phyloP scores from a whole-genome alignment of 2,329 filamentous ascomycete species.

The Cladophialophora exuberans region DNA sequence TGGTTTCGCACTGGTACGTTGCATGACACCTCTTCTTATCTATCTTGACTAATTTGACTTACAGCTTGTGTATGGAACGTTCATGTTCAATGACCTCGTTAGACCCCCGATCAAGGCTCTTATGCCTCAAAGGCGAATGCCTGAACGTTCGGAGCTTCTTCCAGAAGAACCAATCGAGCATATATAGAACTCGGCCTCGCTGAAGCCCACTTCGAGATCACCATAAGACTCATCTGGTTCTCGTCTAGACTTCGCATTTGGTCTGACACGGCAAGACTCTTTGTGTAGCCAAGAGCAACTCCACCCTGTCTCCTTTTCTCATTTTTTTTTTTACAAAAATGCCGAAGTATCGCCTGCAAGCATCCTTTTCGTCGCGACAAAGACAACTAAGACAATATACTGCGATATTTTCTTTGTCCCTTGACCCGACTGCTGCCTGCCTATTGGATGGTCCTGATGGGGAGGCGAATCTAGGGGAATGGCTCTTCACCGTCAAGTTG shows the following conservation, averaged over 20 bases:
- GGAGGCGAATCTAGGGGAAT: too few relatives aligned
- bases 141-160: constrained; percentile 54
- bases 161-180: constrained; percentile 87
- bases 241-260: neutral
- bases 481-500: too few relatives aligned
- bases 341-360: too few relatives aligned
- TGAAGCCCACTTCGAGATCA: neutral
- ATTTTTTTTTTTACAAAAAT: too few relatives aligned
- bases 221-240: neutral
- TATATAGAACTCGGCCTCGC: constrained; percentile 12
- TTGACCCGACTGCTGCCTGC: too few relatives aligned
- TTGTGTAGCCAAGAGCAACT: neutral
- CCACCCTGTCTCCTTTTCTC: neutral
- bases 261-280: neutral
- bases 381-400: too few relatives aligned
- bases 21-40: neutral
- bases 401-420: too few relatives aligned
- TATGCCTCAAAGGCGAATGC: constrained; percentile 52
- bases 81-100: constrained; percentile 94
- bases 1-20: constrained; percentile 70
- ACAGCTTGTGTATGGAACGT: constrained; percentile 87
- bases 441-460: too few relatives aligned
- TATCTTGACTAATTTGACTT: constrained; percentile 3
- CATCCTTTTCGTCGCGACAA: too few relatives aligned
- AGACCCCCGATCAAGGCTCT: constrained; percentile 74